Evolutionary conservation across 352 stramenopile genomes (phyloP).

Genomic region (Phytophthora constricta): DNA sequence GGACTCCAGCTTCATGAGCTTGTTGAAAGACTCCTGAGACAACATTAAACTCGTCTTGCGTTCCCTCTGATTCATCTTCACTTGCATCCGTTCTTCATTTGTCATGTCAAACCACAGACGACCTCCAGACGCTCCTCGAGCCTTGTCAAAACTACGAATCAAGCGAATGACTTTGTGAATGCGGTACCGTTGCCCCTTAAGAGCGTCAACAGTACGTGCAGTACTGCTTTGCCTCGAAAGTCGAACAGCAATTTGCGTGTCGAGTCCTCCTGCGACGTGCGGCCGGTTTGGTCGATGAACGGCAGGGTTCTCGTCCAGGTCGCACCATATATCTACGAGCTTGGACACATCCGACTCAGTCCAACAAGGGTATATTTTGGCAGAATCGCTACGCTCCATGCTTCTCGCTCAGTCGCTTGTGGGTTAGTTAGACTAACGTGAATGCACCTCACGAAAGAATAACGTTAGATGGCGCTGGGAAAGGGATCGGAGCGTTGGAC

Average conservation of each 20-base stretch:
- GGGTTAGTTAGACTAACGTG: too few species aligned
- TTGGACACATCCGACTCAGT: constrained; percentile 16
- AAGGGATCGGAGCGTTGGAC: neutral
- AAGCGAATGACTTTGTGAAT: constrained; percentile 19
- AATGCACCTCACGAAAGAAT: neutral
- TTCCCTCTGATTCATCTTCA: neutral
- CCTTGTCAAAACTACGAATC: neutral
- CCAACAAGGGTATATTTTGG: constrained; percentile 20
- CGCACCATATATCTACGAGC: constrained; percentile 21
- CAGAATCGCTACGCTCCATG: constrained; percentile 3
- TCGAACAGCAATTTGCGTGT: constrained; percentile 3
- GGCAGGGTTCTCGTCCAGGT: constrained; percentile 1
- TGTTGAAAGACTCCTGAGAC: constrained; percentile 1
- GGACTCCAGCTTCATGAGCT: neutral
- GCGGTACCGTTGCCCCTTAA: neutral
- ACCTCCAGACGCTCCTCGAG: neutral
- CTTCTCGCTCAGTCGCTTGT: neutral
- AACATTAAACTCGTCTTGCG: neutral
- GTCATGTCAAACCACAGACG: constrained; percentile 3
- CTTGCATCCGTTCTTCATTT: neutral
- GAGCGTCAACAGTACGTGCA: neutral
- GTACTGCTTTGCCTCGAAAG: constrained; percentile 6
- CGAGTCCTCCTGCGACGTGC: constrained; percentile 5
- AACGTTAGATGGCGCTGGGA: neutral
- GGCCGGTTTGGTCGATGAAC: neutral